These are phyloP conservation scores for Coemansia sp. DNA, from an alignment of 192 early-diverging fungal genomes.

Conservation along the genomic window DNA sequence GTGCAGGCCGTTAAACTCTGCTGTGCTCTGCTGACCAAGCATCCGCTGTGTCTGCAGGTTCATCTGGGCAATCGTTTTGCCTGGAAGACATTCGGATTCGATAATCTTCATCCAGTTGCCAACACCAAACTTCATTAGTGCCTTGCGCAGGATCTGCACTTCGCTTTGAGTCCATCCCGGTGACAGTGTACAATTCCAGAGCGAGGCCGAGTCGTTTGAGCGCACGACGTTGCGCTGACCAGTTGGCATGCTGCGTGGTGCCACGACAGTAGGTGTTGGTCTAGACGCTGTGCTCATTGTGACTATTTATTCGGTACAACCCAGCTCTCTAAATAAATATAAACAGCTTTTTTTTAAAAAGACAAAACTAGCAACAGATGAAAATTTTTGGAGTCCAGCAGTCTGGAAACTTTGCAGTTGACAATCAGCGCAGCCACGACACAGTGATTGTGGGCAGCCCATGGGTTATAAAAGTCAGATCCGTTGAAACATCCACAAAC, in stretches of 20 bases:
- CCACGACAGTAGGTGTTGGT: conserved; percentile 26
- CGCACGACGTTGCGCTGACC: conserved; percentile 88
- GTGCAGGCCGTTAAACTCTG: conserved; percentile 91
- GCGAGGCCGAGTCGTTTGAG: conserved; percentile 89
- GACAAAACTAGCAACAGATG: conserved; percentile 4
- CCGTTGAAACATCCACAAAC: no score
- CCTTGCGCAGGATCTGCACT: conserved; percentile 75
- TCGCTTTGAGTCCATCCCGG: conserved; percentile 90
- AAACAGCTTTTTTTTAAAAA: conserved; percentile 15
- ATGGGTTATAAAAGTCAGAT: no score
- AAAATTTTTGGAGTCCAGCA: background rate
- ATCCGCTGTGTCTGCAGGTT: conserved; percentile 93
- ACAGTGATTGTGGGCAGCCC: no score
- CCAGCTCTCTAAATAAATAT: conserved; percentile 3
- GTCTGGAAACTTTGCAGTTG: no score
- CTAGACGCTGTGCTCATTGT: conserved; percentile 18
- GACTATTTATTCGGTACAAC: conserved; percentile 8
- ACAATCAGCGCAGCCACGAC: no score
- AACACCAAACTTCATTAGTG: conserved; percentile 85
- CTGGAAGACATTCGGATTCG: conserved; percentile 81
- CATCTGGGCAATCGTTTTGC: conserved; percentile 97
- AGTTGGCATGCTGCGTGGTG: conserved; percentile 84
- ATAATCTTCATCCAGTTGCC: conserved; percentile 98
- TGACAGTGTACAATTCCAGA: conserved; percentile 93
- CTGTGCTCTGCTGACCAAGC: conserved; percentile 94